A percentile compares a stretch with the other conserved stretches of the same genome.
phyloP scores from a whole-genome alignment of 495 filamentous ascomycete species.

The Penicillium bovifimosum region DNA sequence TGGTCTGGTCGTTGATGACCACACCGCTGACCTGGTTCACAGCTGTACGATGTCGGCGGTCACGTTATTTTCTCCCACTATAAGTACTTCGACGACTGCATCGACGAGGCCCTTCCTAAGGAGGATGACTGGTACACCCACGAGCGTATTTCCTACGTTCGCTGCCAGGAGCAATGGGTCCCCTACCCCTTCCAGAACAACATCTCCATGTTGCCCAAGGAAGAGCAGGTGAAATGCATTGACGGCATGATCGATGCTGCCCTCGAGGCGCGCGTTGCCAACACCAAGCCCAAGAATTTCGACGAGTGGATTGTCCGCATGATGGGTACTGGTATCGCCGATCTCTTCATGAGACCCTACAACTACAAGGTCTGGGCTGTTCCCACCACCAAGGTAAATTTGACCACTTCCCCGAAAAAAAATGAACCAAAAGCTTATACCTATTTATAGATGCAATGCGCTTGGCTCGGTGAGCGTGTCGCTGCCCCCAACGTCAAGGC shows the following conservation, averaged over 20 bases:
- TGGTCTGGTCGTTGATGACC: neutral
- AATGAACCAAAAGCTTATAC: neutral
- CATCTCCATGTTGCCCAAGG: constrained; percentile 96
- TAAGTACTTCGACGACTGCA: constrained; percentile 99
- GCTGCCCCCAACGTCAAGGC: constrained; percentile 95
- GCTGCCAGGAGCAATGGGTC: constrained; percentile 93
- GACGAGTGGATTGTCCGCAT: constrained; percentile 97
- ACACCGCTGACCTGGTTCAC: constrained; percentile 16
- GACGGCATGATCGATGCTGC: constrained; percentile 97
- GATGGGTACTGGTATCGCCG: constrained; percentile 84
- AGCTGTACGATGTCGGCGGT: constrained; percentile 99
- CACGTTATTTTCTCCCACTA: constrained; percentile 99
- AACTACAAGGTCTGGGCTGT: constrained; percentile 99
- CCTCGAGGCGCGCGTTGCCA: constrained; percentile 75
- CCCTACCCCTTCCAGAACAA: constrained; percentile 99
- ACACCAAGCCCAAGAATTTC: constrained; percentile 89
- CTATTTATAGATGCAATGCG: constrained; percentile 85
- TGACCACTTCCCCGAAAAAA: neutral
- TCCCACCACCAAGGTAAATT: constrained; percentile 86
- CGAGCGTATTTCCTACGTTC: constrained; percentile 98
- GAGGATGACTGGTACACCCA: constrained; percentile 94
- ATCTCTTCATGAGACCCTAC: constrained; percentile 99
- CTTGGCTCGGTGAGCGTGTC: constrained; percentile 98
- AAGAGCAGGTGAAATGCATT: constrained; percentile 92
- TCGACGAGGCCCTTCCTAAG: constrained; percentile 91